Conservation (phyloP, 2,329 filamentous ascomycete genomes). For the Penicillium corylophilum region DNA sequence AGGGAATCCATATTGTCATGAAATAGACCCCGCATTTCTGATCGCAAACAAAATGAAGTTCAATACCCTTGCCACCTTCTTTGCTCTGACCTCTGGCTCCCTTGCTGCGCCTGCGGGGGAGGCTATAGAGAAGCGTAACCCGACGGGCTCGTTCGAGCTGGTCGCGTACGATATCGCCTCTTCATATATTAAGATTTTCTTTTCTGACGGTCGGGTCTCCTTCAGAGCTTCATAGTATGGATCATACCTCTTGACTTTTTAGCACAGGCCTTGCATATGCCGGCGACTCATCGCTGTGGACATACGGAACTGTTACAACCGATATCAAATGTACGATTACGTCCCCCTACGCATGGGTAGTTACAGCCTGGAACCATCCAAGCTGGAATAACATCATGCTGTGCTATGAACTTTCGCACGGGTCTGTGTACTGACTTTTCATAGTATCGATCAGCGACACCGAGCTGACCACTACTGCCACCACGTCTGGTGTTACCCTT, state of each 20-base stretch:
- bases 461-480: conserved; percentile 11
- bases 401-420: background rate
- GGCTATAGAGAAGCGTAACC: conserved; percentile 14
- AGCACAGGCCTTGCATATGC: conserved; percentile 18
- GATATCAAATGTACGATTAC: conserved; percentile 18
- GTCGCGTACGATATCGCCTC: conserved; percentile 14
- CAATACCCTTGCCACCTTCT: background rate
- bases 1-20: background rate
- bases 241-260: background rate
- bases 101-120: conserved; percentile 1
- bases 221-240: background rate
- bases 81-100: conserved; percentile 9
- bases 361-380: background rate
- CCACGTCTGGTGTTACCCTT: conserved; percentile 15
- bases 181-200: conserved; percentile 11
- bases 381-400: background rate
- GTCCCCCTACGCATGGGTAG: background rate
- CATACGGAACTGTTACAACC: conserved; percentile 14
- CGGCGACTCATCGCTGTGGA: conserved; percentile 18
- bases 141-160: conserved; percentile 14
- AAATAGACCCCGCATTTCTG: background rate
- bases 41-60: conserved; percentile 11
- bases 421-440: background rate
- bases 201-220: conserved; percentile 16
- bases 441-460: conserved; percentile 14